phyloP scores from a whole-genome alignment of 2,329 filamentous ascomycete genomes.

The Mycogone perniciosa region DNA sequence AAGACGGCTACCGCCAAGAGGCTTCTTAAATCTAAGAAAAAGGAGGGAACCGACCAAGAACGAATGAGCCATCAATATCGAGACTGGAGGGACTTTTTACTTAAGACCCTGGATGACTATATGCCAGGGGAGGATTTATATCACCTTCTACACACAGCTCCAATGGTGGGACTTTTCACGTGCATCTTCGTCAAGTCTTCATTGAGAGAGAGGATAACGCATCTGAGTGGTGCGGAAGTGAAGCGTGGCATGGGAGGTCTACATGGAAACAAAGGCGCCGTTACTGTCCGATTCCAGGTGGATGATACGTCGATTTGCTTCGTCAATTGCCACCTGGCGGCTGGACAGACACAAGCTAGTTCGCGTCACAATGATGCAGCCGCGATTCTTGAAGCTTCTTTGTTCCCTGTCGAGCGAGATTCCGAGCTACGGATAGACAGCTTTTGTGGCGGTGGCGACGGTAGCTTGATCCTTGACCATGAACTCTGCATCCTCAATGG shows the following conservation, averaged over 20 bases:
- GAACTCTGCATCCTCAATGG: constrained; percentile 96
- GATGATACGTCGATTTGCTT: constrained; percentile 95
- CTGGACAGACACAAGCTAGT: constrained; percentile 83
- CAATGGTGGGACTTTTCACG: constrained; percentile 89
- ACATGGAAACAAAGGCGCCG: constrained; percentile 93
- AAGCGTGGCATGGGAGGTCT: constrained; percentile 94
- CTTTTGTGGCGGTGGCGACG: constrained; percentile 88
- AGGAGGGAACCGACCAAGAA: constrained; percentile 72
- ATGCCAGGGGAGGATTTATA: constrained; percentile 74
- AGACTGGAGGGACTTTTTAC: constrained; percentile 88
- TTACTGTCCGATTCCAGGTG: constrained; percentile 84
- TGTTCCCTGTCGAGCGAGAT: constrained; percentile 68
- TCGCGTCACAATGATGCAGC: constrained; percentile 90
- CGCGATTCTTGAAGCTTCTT: constrained; percentile 73
- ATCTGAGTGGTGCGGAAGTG: constrained; percentile 73
- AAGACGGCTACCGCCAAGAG: constrained; percentile 97
- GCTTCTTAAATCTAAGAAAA: constrained; percentile 86
- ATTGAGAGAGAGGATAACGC: constrained; percentile 67
- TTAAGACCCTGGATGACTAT: constrained; percentile 73
- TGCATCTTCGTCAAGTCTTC: constrained; percentile 89
- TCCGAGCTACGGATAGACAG: constrained; percentile 63
- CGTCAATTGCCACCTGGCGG: constrained; percentile 94
- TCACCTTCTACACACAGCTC: constrained; percentile 75
- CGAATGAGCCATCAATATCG: constrained; percentile 97
- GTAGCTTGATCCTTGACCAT: constrained; percentile 89